Conservation (phyloP, 768 basidiomycete genomes). For the Suillus subalutaceus region DNA sequence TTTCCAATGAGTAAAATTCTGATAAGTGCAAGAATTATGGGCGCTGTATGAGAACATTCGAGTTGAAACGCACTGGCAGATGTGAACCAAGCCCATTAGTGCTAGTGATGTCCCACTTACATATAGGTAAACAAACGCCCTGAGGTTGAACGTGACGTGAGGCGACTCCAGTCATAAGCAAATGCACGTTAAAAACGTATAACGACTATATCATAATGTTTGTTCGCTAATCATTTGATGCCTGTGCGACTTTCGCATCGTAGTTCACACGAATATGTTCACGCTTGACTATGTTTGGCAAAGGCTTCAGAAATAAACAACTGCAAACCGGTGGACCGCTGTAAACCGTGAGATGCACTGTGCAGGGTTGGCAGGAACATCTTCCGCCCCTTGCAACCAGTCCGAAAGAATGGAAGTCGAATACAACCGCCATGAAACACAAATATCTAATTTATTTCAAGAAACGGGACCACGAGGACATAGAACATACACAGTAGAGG, state of each 20-base stretch:
- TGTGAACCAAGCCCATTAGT: not conserved
- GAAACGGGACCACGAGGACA: conserved; percentile 7
- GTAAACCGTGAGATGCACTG: not conserved
- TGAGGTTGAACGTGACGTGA: not conserved
- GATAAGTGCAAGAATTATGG: not conserved
- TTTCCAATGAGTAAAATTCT: not conserved
- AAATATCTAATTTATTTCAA: not conserved
- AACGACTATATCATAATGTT: not conserved
- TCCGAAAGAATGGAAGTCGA: not conserved
- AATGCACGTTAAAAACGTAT: not conserved
- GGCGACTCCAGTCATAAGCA: too few species aligned
- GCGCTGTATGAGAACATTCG: not conserved
- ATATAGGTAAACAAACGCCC: not conserved
- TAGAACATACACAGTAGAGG: conserved; percentile 12
- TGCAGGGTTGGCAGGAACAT: not conserved
- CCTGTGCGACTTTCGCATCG: not conserved
- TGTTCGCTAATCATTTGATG: not conserved
- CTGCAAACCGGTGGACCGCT: not conserved
- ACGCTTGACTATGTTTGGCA: conserved; percentile 15
- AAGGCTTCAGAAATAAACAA: conserved; percentile 22
- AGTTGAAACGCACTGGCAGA: not conserved
- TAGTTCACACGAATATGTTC: not conserved
- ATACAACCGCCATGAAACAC: not conserved
- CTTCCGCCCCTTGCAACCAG: not conserved
- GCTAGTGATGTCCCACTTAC: not conserved